Percentiles rank a stretch among this genome's conserved stretches.
Conservation (phyloP, 2,329 filamentous ascomycete species). For the Arthroderma sp. region DNA sequence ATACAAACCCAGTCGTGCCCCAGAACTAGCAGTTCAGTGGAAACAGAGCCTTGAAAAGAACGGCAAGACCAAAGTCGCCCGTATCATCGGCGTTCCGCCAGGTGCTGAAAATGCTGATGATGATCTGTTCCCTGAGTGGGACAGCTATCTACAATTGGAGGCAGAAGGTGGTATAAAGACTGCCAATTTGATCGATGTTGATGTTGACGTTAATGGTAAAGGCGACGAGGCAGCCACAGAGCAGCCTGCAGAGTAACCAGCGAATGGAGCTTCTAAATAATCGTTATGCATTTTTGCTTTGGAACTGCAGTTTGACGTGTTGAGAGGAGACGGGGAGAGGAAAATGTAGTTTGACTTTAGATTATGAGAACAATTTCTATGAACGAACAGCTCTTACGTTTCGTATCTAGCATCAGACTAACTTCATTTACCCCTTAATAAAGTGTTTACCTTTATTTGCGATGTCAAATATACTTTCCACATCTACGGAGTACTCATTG, state of each 20-base stretch:
- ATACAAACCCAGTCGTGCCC: slow-evolving; percentile 72
- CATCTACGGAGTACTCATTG: too few species aligned
- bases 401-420: background rate
- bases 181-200: slow-evolving; percentile 33
- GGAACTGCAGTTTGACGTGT: background rate
- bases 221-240: slow-evolving; percentile 24
- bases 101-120: slow-evolving; percentile 54
- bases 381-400: slow-evolving; percentile 3
- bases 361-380: background rate
- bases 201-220: slow-evolving; percentile 18
- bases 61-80: slow-evolving; percentile 74
- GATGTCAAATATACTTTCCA: background rate
- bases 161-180: slow-evolving; percentile 45
- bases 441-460: background rate
- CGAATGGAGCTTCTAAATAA: slow-evolving; percentile 2
- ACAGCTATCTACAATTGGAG: slow-evolving; percentile 75
- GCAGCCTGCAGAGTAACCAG: slow-evolving; percentile 24
- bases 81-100: slow-evolving; percentile 69
- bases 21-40: slow-evolving; percentile 61
- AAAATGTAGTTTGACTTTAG: slow-evolving; percentile 5
- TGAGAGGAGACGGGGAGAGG: background rate
- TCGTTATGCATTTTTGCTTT: background rate
- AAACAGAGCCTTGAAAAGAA: slow-evolving; percentile 70
- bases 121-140: slow-evolving; percentile 93
- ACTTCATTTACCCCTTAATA: too few species aligned